Evolutionary conservation across 805 yeast species (phyloP), one percentile per base, ranked within the genome.

Genomic region (Osmozyma mogii): DNA sequence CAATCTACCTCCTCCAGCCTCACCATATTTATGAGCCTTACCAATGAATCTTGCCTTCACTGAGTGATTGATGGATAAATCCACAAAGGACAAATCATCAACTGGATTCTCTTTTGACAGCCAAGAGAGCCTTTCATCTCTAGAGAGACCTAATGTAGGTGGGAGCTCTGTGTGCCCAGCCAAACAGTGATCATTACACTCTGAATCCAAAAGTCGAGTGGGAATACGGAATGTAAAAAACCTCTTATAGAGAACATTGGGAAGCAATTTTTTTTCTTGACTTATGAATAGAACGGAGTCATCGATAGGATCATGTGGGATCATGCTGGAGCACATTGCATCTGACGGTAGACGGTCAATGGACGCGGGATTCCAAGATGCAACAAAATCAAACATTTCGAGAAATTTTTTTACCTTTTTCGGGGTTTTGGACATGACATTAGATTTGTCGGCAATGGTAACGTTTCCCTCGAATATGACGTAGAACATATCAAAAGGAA

Each of bases 401-500:
- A 61, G 40, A 33, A 58, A 58, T 29, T 52, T 47, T 10, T 36
- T 36, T 11, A 59, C 34, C 15, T 58, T 52, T 24, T 48, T 29
- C 8, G 45, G 50, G 6, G 33, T 37, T 27, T 41, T 43, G 17
- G 47, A 37, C 11, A 24, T 14, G 30, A 40, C 28, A 29, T 31
- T 28, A 2, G 21, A 24, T 9, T 9, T 25, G 4, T 20, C 13
- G 11, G n/a, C 7, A 9, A 17, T 20, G 16, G 13, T 14, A 3
- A 24, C 6, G 11, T 48, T 52, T 1, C 81, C 82, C 43, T 75
- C 82, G 18, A 76, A 55, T 2, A 75, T 58, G 6, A 75, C 68
- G 31, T 71, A 61, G 44, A 78, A 70, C 75, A 74, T 73, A 40
- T 78, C 80, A 44, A 78, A 80, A 2, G 70, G 68, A 13, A 78